Conservation (phyloP, 345 rosid species). For the Bruguiera gymnorhiza region DNA sequence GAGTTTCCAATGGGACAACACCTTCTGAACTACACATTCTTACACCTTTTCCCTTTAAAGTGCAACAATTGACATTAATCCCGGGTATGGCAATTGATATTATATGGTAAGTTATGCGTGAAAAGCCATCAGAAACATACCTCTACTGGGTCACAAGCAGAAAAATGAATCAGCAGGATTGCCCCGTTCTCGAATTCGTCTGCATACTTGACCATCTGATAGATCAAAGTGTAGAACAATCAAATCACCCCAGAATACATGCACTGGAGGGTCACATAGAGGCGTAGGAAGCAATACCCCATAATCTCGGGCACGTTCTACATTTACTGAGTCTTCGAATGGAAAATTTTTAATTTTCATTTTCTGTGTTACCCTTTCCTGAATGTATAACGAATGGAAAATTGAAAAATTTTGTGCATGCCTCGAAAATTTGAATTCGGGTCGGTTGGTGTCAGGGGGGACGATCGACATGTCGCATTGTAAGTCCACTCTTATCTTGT, state of each 20-base stretch:
- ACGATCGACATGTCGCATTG: no score
- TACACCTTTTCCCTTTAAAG: background rate
- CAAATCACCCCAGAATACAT: constrained; percentile 6
- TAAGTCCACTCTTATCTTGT: no score
- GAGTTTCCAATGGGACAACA: no score
- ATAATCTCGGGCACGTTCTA: constrained; percentile 86
- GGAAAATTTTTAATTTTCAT: no score
- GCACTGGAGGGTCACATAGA: constrained; percentile 5
- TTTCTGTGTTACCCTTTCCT: no score
- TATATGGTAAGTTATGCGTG: background rate
- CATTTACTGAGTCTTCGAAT: constrained; percentile 46
- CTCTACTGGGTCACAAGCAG: constrained; percentile 72
- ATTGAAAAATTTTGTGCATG: no score
- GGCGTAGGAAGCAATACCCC: constrained; percentile 47
- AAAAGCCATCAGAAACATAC: constrained; percentile 36
- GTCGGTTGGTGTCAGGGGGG: no score
- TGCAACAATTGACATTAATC: no score
- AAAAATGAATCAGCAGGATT: constrained; percentile 85
- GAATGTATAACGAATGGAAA: no score
- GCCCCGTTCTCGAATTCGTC: constrained; percentile 74
- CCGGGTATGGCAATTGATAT: no score
- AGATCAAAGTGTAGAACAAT: constrained; percentile 5
- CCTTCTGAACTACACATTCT: no score
- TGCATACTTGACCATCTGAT: constrained; percentile 62
- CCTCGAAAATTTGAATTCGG: no score